Evolutionary conservation across 2,329 filamentous ascomycete species (phyloP).

Genomic region (Calonectria crousiana): DNA sequence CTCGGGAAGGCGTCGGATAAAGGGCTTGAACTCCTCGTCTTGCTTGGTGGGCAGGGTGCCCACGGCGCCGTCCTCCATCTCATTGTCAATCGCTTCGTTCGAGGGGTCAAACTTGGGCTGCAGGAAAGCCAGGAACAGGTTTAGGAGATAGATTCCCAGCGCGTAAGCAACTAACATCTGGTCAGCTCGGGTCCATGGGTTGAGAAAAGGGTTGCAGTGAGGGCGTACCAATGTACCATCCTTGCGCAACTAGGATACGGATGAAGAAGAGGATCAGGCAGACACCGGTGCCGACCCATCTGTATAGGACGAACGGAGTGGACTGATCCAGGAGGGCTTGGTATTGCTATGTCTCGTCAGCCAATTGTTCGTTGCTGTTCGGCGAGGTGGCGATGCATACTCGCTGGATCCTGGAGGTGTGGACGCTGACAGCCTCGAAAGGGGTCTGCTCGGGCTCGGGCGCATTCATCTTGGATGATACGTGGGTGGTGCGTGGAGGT

Average conservation of each 20-base stretch:
- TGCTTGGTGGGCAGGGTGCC: constrained; percentile 91
- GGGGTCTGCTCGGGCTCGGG: constrained; percentile 90
- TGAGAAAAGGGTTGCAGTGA: not conserved
- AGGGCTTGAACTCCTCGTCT: constrained; percentile 97
- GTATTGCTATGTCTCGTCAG: constrained; percentile 75
- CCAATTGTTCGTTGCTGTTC: constrained; percentile 16
- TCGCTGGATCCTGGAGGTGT: constrained; percentile 81
- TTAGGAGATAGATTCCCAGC: constrained; percentile 97
- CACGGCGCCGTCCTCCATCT: constrained; percentile 92
- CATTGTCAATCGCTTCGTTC: constrained; percentile 89
- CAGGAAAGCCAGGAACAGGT: constrained; percentile 98
- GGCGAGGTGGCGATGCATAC: constrained; percentile 59
- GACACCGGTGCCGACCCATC: constrained; percentile 87
- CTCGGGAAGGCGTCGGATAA: constrained; percentile 94
- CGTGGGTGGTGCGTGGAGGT: constrained; percentile 25
- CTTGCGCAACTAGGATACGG: constrained; percentile 91
- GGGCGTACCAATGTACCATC: constrained; percentile 93
- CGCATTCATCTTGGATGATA: constrained; percentile 76
- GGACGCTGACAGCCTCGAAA: constrained; percentile 89
- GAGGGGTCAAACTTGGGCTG: constrained; percentile 99
- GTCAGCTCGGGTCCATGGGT: constrained; percentile 22
- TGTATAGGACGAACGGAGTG: constrained; percentile 88
- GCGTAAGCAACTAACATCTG: constrained; percentile 86
- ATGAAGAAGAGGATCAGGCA: constrained; percentile 86
- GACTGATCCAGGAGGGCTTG: constrained; percentile 95